Conservation (phyloP, 2,329 filamentous ascomycete genomes). For the Exophiala sideris region DNA sequence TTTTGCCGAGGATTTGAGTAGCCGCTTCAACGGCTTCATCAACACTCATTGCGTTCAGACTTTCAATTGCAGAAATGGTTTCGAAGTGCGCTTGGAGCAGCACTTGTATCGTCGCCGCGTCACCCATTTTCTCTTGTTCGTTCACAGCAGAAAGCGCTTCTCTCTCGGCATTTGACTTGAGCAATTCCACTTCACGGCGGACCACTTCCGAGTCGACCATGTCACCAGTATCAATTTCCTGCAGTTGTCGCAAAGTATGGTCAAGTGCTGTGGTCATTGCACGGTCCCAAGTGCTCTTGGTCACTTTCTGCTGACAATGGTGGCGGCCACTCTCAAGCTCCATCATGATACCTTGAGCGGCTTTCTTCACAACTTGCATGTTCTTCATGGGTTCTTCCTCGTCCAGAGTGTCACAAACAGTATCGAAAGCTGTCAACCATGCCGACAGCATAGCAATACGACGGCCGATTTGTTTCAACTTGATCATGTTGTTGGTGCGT, state of each 20-base stretch:
- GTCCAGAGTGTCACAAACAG: constrained; percentile 69
- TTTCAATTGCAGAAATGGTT: constrained; percentile 76
- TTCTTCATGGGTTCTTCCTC: constrained; percentile 65
- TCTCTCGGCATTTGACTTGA: constrained; percentile 77
- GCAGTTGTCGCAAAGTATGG: constrained; percentile 76
- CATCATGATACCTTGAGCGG: constrained; percentile 79
- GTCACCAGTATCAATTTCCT: constrained; percentile 64
- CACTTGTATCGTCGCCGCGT: constrained; percentile 74
- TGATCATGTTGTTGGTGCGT: constrained; percentile 74
- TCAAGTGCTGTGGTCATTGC: constrained; percentile 82
- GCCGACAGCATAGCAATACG: constrained; percentile 81
- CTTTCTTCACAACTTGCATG: constrained; percentile 74
- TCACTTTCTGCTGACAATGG: constrained; percentile 80
- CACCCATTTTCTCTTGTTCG: constrained; percentile 78
- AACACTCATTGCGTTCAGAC: constrained; percentile 78
- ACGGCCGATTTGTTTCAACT: constrained; percentile 75
- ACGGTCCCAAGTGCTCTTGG: constrained; percentile 81
- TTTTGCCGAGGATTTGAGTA: constrained; percentile 69
- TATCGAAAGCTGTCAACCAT: constrained; percentile 91
- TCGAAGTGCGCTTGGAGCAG: constrained; percentile 90
- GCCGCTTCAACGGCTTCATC: constrained; percentile 78
- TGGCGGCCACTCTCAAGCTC: constrained; percentile 89
- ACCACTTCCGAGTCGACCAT: constrained; percentile 68
- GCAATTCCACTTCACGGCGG: constrained; percentile 75
- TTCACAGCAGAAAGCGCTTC: constrained; percentile 74